Evolutionary conservation across 345 rosid species (phyloP).

Genomic region (Heritiera littoralis): DNA sequence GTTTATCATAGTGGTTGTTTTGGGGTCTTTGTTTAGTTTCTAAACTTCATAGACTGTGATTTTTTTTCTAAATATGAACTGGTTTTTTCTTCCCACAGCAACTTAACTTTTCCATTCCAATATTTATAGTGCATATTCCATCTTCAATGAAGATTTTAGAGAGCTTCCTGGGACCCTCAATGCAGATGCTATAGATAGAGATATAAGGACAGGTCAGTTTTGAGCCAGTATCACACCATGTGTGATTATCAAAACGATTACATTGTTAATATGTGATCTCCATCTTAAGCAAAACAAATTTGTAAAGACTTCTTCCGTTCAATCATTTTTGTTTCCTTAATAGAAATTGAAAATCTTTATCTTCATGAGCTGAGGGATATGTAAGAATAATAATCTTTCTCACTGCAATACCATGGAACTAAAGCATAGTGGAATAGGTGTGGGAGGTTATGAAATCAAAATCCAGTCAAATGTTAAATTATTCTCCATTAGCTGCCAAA

Average conservation of each 20-base stretch:
- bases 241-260: background rate
- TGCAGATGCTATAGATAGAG: constrained; percentile 79
- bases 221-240: constrained; percentile 33
- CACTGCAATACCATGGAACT: background rate
- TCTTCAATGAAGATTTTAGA: constrained; percentile 86
- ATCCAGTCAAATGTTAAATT: background rate
- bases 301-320: background rate
- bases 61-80: background rate
- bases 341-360: background rate
- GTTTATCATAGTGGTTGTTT: background rate
- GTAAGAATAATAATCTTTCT: background rate
- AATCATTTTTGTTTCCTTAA: background rate
- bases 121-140: constrained; percentile 73
- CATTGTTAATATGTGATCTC: constrained; percentile 3
- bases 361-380: background rate
- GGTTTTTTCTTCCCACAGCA: background rate
- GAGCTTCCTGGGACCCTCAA: constrained; percentile 93
- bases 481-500: background rate
- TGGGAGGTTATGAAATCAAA: background rate
- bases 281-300: background rate
- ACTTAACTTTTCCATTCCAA: constrained; percentile 9
- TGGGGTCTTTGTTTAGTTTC: background rate
- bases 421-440: background rate
- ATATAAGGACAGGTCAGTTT: constrained; percentile 73
- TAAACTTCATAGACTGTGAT: background rate